phyloP scores from a whole-genome alignment of 2,329 filamentous ascomycete genomes.

The Macrophomina pseudophaseolina region DNA sequence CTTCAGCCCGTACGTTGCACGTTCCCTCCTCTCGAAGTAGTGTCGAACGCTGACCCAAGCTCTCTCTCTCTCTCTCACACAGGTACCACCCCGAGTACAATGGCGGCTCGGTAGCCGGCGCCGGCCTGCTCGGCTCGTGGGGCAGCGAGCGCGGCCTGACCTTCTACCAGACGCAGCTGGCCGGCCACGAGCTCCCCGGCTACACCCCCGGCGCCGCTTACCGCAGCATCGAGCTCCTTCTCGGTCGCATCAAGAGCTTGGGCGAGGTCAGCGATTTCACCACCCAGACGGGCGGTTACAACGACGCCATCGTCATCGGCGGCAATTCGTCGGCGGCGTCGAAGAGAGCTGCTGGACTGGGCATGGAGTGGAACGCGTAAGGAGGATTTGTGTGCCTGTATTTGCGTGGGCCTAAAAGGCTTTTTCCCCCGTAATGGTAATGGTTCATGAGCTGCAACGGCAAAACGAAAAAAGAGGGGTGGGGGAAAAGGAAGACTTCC shows the following conservation, averaged over 20 bases:
- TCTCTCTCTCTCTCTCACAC: too few relatives aligned
- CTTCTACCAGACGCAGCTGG: conserved; percentile 50
- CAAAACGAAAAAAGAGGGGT: too few relatives aligned
- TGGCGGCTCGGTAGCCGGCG: conserved; percentile 45
- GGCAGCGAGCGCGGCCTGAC: conserved; percentile 51
- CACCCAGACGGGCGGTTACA: conserved; percentile 37
- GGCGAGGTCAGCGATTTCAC: conserved; percentile 42
- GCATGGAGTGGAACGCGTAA: background rate
- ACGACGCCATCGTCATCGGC: background rate
- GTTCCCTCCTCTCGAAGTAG: background rate
- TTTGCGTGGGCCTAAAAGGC: background rate
- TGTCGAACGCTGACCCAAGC: too few relatives aligned
- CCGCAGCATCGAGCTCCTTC: conserved; percentile 49
- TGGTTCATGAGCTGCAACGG: too few relatives aligned
- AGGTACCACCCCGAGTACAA: conserved; percentile 35
- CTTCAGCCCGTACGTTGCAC: conserved; percentile 46
- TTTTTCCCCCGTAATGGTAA: background rate
- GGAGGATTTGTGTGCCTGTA: background rate
- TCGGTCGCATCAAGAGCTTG: conserved; percentile 47
- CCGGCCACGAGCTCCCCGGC: conserved; percentile 51
- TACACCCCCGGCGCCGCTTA: conserved; percentile 51
- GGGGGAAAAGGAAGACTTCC: too few relatives aligned
- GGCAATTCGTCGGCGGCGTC: background rate
- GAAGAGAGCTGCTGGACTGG: background rate
- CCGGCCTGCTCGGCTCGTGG: conserved; percentile 50